phyloP scores from a whole-genome alignment of 768 basidiomycete species.

The Rhodosporidiobolus odoratus region DNA sequence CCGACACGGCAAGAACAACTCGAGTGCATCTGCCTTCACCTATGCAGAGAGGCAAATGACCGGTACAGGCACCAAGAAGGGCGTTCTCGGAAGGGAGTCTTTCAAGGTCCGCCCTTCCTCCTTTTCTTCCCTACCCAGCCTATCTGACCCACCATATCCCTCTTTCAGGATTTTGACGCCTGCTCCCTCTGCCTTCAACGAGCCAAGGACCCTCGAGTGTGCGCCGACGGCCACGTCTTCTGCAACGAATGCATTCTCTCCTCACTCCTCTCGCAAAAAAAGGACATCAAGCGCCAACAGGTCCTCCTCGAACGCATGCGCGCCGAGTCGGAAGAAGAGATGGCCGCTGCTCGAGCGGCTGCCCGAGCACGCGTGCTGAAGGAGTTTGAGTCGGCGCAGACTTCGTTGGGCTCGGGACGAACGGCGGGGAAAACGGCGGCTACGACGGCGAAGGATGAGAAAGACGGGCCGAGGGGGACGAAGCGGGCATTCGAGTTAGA shows the following conservation, averaged over 20 bases:
- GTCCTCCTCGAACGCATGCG: conserved; percentile 66
- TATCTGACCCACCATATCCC: neutral
- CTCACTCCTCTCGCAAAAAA: conserved; percentile 80
- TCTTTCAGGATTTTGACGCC: conserved; percentile 84
- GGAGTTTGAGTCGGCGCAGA: conserved; percentile 84
- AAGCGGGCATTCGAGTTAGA: conserved; percentile 88
- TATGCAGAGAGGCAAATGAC: conserved; percentile 22
- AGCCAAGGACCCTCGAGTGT: conserved; percentile 77
- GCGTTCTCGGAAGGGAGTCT: conserved; percentile 16
- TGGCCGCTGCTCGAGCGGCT: conserved; percentile 59
- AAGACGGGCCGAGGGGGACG: conserved; percentile 44
- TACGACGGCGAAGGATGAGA: conserved; percentile 45
- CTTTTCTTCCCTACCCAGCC: neutral
- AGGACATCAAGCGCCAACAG: conserved; percentile 87
- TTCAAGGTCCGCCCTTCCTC: conserved; percentile 5
- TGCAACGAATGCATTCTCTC: conserved; percentile 89
- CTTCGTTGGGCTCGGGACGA: conserved; percentile 58
- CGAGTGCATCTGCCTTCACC: conserved; percentile 10
- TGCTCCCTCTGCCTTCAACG: conserved; percentile 74
- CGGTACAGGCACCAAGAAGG: conserved; percentile 3
- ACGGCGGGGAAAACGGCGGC: conserved; percentile 44
- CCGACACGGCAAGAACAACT: conserved; percentile 23
- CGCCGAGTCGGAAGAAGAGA: conserved; percentile 75
- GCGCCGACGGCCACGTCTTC: conserved; percentile 80
- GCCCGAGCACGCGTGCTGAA: conserved; percentile 81